Evolutionary conservation across 2,329 filamentous ascomycete genomes (phyloP), one percentile per base, ranked within the genome.

Genomic region (Dothideomycetidae sp.): DNA sequence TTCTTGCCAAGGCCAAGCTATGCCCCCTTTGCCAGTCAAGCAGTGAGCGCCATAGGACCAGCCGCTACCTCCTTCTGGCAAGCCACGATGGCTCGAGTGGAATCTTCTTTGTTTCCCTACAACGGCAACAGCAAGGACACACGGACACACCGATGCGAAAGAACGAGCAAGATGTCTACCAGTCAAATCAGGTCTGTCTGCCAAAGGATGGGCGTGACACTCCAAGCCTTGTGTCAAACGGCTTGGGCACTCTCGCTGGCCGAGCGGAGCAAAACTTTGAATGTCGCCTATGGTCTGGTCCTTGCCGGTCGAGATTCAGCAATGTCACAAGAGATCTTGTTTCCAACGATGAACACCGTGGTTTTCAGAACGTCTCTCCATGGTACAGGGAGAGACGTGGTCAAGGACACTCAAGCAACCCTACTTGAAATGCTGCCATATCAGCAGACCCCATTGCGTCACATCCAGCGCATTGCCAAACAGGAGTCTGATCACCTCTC

Each of bases 281-380:
- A 93, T 46, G 70, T 93, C 3, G 68, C 75, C 0, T 93, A 90
- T 51, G 88, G 88, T 1, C 72, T 82, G 0, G 78, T 94, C 1
- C 64, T 93, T 10, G 85, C 84, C 0, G 86, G 88, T 11, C 71
- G 88, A n/a, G 82, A 90, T 40, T 75, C 73, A 7, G 76, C 81
- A 31, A 68, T 71, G 11, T 70, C 74, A 0, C 71, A 80, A 30
- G 56, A 71, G 16, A 57, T 88, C 10, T 66, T 86, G 51, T 94
- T 93, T 49, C 88, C 86, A 0, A 83, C 81, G 0, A 93, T 94
- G 81, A 94, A 93, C 51, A 93, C 86, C 0, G 75, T 93, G 0
- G 72, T 79, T 0, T 65, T 93, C 5, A 70, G 85, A 9, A 70
- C 70, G 1, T 66, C 86, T 2, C 54, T 93, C 2, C 80, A 90